phyloP scores from a whole-genome alignment of 768 basidiomycete species.

The Naematelia encephala region DNA sequence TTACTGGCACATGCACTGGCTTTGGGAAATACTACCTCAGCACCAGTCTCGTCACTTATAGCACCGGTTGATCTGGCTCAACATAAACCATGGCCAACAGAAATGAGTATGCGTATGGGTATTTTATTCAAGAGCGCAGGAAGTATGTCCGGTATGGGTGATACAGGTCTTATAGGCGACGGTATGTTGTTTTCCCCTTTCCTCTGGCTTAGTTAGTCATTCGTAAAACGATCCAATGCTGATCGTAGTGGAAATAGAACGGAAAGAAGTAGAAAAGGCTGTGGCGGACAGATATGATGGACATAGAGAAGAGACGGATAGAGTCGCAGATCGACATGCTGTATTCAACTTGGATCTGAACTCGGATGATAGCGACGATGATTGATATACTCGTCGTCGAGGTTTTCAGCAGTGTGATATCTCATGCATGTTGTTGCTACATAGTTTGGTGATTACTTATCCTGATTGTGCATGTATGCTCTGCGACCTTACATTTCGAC shows the following conservation, averaged over 20 bases:
- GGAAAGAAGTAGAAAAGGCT: not conserved
- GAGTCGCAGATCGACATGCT: constrained; percentile 14
- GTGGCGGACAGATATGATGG: not conserved
- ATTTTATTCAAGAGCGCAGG: constrained; percentile 35
- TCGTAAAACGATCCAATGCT: not conserved
- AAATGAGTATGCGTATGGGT: constrained; percentile 37
- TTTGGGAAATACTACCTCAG: constrained; percentile 31
- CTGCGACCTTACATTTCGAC: no score
- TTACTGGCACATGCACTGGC: constrained; percentile 33
- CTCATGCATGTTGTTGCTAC: not conserved
- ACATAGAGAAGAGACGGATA: not conserved
- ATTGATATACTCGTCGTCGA: not conserved
- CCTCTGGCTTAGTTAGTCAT: not conserved
- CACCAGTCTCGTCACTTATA: constrained; percentile 33
- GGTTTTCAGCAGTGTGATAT: not conserved
- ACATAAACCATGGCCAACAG: constrained; percentile 40
- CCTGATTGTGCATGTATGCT: no score
- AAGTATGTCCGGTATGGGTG: constrained; percentile 40
- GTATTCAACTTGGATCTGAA: constrained; percentile 43
- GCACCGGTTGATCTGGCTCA: constrained; percentile 25
- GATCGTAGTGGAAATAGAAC: not conserved
- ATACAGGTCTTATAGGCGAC: constrained; percentile 29
- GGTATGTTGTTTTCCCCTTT: constrained; percentile 19
- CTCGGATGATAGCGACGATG: constrained; percentile 19
- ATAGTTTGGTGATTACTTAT: not conserved